Conservation (phyloP, 2,329 filamentous ascomycete species). For the Penicillium carneum region DNA sequence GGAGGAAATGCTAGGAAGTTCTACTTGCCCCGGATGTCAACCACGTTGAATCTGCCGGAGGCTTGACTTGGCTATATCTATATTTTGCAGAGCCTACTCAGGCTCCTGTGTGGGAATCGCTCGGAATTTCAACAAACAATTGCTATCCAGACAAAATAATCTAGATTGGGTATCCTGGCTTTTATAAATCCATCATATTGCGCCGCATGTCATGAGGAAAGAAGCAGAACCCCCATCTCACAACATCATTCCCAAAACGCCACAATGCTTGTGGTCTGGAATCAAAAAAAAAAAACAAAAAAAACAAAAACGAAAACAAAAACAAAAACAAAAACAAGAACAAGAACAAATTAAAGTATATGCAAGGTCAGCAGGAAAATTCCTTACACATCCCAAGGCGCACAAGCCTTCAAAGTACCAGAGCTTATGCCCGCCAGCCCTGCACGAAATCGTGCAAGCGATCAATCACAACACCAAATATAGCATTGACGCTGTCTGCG, state of each 20-base stretch:
- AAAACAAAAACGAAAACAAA: no score
- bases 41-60: not conserved
- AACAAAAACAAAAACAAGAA: no score
- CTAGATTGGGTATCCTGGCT: slow-evolving; percentile 24
- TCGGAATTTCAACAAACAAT: not conserved
- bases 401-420: not conserved
- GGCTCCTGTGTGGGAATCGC: no score
- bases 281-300: no score
- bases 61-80: not conserved
- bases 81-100: not conserved
- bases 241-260: not conserved
- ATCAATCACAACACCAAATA: slow-evolving; percentile 94
- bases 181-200: slow-evolving; percentile 17
- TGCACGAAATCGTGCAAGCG: slow-evolving; percentile 92
- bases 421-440: slow-evolving; percentile 74
- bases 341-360: not conserved
- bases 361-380: not conserved
- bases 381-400: no score
- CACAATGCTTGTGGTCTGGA: not conserved
- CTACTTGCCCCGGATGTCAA: not conserved
- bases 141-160: not conserved
- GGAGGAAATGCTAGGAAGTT: not conserved
- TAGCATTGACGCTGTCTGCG: slow-evolving; percentile 85
- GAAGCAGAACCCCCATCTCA: not conserved
- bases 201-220: slow-evolving; percentile 6